phyloP scores from a whole-genome alignment of 192 early-diverging fungal species.

The Hyaloraphidium curvatum region DNA sequence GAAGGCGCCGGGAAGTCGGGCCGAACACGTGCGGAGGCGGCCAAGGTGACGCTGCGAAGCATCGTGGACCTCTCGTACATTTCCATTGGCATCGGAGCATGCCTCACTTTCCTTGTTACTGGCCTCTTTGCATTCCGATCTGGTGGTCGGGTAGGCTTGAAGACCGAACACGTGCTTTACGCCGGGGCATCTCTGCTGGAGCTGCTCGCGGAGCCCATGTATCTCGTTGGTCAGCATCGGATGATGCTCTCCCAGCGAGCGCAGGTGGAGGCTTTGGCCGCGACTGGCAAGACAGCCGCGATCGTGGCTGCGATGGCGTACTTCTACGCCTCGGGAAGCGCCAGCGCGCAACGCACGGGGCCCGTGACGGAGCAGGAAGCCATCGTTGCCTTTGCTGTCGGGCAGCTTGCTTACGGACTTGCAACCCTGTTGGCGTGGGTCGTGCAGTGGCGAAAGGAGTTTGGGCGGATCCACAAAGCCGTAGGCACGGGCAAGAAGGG shows the following conservation, averaged over 20 bases:
- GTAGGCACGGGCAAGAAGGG: too few relatives aligned
- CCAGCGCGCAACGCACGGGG: too few relatives aligned
- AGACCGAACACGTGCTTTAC: background rate
- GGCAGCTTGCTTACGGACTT: constrained; percentile 1
- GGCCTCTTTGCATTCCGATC: too few relatives aligned
- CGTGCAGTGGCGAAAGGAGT: too few relatives aligned
- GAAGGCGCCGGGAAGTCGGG: background rate
- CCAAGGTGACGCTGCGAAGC: background rate
- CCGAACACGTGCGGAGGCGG: too few relatives aligned
- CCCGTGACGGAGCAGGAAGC: background rate
- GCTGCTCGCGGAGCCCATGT: background rate
- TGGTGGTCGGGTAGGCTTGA: too few relatives aligned
- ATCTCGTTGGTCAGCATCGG: background rate
- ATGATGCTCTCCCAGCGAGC: background rate
- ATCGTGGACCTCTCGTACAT: background rate
- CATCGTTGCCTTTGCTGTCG: background rate
- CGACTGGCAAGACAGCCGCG: background rate
- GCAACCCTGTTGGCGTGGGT: too few relatives aligned
- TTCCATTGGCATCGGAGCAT: background rate
- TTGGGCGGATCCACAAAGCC: too few relatives aligned
- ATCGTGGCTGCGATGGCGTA: background rate
- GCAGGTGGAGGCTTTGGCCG: background rate
- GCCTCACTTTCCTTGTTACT: background rate
- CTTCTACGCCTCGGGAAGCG: background rate
- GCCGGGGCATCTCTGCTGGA: background rate